Evolutionary conservation across 176 grass and related monocot genomes (phyloP), one percentile per base, ranked within the genome.

Genomic region (Olyra latifolia): DNA sequence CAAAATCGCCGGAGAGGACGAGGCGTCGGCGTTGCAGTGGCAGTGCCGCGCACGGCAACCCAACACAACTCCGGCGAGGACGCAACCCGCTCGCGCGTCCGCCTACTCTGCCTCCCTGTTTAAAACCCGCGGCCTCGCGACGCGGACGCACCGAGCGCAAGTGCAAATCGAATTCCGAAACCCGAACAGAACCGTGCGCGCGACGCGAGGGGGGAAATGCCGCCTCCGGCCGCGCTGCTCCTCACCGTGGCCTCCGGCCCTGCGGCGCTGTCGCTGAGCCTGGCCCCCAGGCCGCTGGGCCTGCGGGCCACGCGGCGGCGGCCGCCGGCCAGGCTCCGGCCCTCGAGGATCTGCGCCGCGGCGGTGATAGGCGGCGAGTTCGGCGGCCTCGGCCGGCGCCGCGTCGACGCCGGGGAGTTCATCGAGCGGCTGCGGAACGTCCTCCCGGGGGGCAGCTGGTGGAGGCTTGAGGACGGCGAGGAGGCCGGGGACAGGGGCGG

Each of bases 361-460:
- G 42, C 75, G 55, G 79, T 52, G 53, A 83, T 89, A 66, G 43
- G 28, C 53, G 83, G 80, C 71, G 80, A 72, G 72, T 74, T 87
- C 12, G 81, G 57, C 10, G 67, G 76, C 22, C 49, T 72, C 49
- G 61, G 70, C 62, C 80, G 69, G 69, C 82, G 78, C 47, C 79
- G 78, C 84, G 62, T 61, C 13, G 69, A 75, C 14, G 77, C 83
- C 13, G 88, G 72, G 24, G 80, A 88, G 74, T 83, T 98, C 72
- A 79, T 91, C 47, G 86, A 73, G 45, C 83, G 83, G 12, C 55
- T 94, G 65, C 65, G 79, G 43, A 89, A 89, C 83, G 81, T 98
- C 28, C 71, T 94, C 3, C 92, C 95, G 16, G 95, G 95, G 3
- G 95, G 95, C 10, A 91, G 75, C 41, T 98, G 95, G 95, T 94